Percentiles rank a stretch among this genome's conserved stretches.
These are phyloP conservation scores for Termitomyces sp. DNA, from an alignment of 768 basidiomycete species.

Conservation along the genomic window DNA sequence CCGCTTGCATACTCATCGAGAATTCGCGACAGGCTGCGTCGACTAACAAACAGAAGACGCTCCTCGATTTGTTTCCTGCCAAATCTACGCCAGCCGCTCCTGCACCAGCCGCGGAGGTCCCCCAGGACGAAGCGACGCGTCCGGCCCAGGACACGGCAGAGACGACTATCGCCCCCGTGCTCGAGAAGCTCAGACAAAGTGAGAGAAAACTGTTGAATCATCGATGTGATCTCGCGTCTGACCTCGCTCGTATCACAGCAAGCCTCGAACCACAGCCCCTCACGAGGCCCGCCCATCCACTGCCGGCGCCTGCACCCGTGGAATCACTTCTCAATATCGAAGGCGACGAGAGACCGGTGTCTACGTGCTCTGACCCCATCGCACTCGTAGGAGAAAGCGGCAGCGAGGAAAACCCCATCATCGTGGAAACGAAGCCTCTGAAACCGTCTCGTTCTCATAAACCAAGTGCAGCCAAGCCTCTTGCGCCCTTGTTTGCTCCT, in stretches of 20 bases:
- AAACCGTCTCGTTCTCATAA: conserved; percentile 14
- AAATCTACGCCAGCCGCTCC: conserved; percentile 5
- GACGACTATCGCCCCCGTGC: background rate
- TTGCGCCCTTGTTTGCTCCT: conserved; percentile 43
- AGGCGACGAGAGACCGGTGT: conserved; percentile 4
- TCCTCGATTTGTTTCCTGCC: conserved; percentile 32
- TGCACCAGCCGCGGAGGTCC: background rate
- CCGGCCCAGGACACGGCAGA: background rate
- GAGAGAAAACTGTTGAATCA: background rate
- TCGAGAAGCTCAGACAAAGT: conserved; percentile 11
- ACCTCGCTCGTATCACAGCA: background rate
- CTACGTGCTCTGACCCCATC: background rate
- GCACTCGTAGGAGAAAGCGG: conserved; percentile 14
- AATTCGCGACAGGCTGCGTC: conserved; percentile 8
- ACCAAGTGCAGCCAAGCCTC: conserved; percentile 20
- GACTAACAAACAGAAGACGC: conserved; percentile 33
- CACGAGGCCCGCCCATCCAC: conserved; percentile 5
- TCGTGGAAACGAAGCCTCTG: conserved; percentile 38
- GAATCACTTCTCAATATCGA: background rate
- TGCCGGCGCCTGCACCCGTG: background rate
- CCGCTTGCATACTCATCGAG: conserved; percentile 3
- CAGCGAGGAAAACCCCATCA: conserved; percentile 35
- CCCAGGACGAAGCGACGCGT: background rate
- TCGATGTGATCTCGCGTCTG: background rate
- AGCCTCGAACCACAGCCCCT: conserved; percentile 13